Evolutionary conservation across 2,329 filamentous ascomycete genomes (phyloP), one percentile per base, ranked within the genome.

Genomic region (Sordariomycetes sp.): DNA sequence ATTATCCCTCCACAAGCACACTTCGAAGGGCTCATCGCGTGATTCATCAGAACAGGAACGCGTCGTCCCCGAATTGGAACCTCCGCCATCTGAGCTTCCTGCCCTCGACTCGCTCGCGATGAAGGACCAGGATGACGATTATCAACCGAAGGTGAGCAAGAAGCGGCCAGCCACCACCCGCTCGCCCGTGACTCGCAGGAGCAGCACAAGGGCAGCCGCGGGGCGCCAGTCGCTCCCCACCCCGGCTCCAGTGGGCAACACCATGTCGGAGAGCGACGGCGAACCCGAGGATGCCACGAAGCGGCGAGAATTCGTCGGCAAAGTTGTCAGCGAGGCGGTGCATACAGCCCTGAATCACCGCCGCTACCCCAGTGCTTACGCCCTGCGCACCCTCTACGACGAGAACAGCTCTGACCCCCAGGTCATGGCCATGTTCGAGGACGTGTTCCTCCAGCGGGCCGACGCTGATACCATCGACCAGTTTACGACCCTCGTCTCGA

Each of bases 311-410:
- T 66, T 75, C 37, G 72, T 75, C 28, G 79, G 79, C 63, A 77
- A 72, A 64, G 77, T 83, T 32, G 73, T 86, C 46, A 79, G 83
- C 66, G 65, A 70, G 35, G 81, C 81, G n/a, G 79, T 85, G 34
- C 76, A 82, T 11, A 76, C 83, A 64, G 82, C 82, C 5, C 68
- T 86, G 54, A 71, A 74, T 60, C 76, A 80, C 65, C 74, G 75
- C 61, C 79, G 80, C 60, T 85, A 82, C 66, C 80, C 81, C 58
- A 86, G 82, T 10, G 83, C 83, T 2, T 86, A 78, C 72, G 82
- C 83, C 50, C 72, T 86, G 60, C 76, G 81, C 57, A 78, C 75
- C 16, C 72, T 85, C 60, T 86, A 83, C 67, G 81, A 86, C 62
- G 80, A 85, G 65, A 76, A 79, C 60, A 73, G 74, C 52, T 67